Conservation (phyloP, 23 red algal species). For the Agarophyton chilense region DNA sequence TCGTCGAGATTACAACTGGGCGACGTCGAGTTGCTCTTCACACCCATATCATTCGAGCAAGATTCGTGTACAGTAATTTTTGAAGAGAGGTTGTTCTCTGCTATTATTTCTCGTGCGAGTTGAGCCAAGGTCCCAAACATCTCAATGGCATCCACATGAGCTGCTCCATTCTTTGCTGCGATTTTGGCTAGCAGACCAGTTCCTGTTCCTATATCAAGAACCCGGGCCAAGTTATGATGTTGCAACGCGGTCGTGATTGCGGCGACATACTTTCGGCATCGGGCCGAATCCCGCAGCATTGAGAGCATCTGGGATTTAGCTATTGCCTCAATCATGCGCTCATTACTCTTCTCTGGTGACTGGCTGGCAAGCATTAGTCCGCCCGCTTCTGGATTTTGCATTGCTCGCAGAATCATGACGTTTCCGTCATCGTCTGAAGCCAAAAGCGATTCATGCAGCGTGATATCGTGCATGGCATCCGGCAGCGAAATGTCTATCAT, state of each 20-base stretch:
- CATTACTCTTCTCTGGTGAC: neutral
- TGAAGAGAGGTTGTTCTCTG: slow-evolving; percentile 30
- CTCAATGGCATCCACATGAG: slow-evolving; percentile 67
- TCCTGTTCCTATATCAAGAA: slow-evolving; percentile 71
- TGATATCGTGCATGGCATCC: slow-evolving; percentile 30
- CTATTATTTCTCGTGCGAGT: slow-evolving; percentile 35
- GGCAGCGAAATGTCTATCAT: neutral
- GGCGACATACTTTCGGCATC: slow-evolving; percentile 44
- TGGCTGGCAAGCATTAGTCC: slow-evolving; percentile 37
- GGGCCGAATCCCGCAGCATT: slow-evolving; percentile 46
- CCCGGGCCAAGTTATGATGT: neutral
- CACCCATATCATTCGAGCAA: slow-evolving; percentile 38
- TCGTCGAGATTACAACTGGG: neutral
- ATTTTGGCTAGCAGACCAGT: slow-evolving; percentile 66
- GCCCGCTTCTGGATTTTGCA: slow-evolving; percentile 42
- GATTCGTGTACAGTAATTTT: slow-evolving; percentile 42
- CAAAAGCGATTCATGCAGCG: slow-evolving; percentile 48
- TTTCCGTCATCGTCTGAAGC: slow-evolving; percentile 38
- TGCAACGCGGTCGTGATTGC: slow-evolving; percentile 20
- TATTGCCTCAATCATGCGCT: slow-evolving; percentile 38
- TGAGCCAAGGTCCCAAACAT: slow-evolving; percentile 60
- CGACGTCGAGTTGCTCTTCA: neutral
- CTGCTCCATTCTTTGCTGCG: slow-evolving; percentile 58
- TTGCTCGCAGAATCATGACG: slow-evolving; percentile 35
- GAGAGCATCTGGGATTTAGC: slow-evolving; percentile 59